These are phyloP conservation scores for Dendrobium huoshanense DNA, from an alignment of 106 monocot genomes.

Conservation along the genomic window DNA sequence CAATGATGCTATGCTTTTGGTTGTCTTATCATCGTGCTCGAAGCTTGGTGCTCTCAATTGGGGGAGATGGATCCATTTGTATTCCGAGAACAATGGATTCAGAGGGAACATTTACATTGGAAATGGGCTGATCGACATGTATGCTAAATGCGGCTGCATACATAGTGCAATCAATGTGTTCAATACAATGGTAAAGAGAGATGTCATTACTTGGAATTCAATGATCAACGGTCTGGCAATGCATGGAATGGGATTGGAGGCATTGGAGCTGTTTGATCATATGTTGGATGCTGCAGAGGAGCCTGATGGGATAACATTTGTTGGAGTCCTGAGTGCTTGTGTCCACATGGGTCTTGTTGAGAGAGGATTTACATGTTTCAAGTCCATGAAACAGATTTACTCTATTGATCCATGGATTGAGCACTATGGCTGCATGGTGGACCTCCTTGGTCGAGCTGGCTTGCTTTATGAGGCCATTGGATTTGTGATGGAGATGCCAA, in stretches of 20 bases:
- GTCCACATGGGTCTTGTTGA: conserved; percentile 42
- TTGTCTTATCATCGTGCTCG: conserved; percentile 42
- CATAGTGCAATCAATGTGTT: conserved; percentile 35
- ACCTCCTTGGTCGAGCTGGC: conserved; percentile 21
- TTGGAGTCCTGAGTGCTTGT: conserved; percentile 48
- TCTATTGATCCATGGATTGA: conserved; percentile 41
- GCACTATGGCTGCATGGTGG: conserved; percentile 31
- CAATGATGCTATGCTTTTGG: conserved; percentile 44
- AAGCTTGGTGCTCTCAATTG: conserved; percentile 28
- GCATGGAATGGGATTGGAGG: conserved; percentile 40
- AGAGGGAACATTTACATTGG: conserved; percentile 18
- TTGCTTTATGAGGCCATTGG: conserved; percentile 14
- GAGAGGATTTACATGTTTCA: conserved; percentile 32
- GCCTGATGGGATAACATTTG: conserved; percentile 58
- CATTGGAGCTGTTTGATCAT: conserved; percentile 28
- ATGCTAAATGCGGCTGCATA: conserved; percentile 62
- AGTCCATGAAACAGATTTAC: conserved; percentile 30
- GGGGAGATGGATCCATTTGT: conserved; percentile 46
- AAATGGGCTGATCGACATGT: conserved; percentile 63
- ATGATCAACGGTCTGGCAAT: conserved; percentile 38
- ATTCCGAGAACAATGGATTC: conserved; percentile 25
- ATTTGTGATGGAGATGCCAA: conserved; percentile 14
- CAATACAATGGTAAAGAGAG: conserved; percentile 12
- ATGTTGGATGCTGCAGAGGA: conserved; percentile 21
- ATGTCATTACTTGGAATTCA: conserved; percentile 57